phyloP scores from a whole-genome alignment of 768 basidiomycete genomes.

The Amanita fuliginea region DNA sequence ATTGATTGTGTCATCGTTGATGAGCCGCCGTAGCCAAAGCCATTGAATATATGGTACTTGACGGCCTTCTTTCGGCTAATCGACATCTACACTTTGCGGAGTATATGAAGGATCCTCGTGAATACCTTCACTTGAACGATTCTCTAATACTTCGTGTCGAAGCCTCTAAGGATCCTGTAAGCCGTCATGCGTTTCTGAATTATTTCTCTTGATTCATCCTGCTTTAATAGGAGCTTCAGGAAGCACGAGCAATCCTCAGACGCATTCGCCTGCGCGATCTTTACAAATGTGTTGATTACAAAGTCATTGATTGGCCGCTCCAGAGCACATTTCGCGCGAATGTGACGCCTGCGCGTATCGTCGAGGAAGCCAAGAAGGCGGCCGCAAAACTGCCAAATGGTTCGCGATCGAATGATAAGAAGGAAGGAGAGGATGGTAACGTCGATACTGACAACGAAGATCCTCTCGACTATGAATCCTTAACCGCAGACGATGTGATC shows the following conservation, averaged over 20 bases:
- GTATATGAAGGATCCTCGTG: slow-evolving; percentile 42
- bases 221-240: slow-evolving; percentile 39
- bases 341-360: slow-evolving; percentile 33
- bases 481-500: slow-evolving; percentile 42
- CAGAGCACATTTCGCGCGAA: slow-evolving; percentile 22
- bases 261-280: slow-evolving; percentile 55
- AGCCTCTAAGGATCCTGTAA: slow-evolving; percentile 35
- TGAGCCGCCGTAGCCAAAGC: slow-evolving; percentile 43
- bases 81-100: slow-evolving; percentile 48
- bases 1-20: background rate
- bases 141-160: slow-evolving; percentile 54
- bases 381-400: slow-evolving; percentile 9
- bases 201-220: slow-evolving; percentile 1
- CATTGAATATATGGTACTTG: slow-evolving; percentile 80
- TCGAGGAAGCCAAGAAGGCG: slow-evolving; percentile 25
- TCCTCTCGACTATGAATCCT: slow-evolving; percentile 12
- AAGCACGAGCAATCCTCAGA: slow-evolving; percentile 48
- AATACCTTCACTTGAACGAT: slow-evolving; percentile 60
- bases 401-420: background rate
- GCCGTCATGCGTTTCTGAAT: slow-evolving; percentile 9
- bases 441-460: slow-evolving; percentile 12
- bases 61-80: slow-evolving; percentile 61
- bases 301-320: slow-evolving; percentile 31
- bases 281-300: slow-evolving; percentile 62
- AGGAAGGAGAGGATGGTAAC: slow-evolving; percentile 8